Conservation (phyloP, 495 filamentous ascomycete genomes). For the Lepraria neglecta region DNA sequence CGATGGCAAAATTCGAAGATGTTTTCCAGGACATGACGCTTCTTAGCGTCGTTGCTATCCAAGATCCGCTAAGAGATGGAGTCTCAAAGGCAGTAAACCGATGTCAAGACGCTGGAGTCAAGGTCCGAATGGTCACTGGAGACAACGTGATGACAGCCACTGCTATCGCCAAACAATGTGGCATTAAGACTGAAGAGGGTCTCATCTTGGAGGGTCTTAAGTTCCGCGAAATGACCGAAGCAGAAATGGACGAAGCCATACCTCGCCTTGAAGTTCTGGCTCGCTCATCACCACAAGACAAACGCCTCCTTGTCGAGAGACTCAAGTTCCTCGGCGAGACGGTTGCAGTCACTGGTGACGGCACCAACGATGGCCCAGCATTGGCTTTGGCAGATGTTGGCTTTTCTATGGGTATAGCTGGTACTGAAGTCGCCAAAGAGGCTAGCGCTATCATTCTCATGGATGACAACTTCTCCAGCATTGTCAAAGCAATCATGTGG, state of each 20-base stretch:
- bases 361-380: constrained; percentile 85
- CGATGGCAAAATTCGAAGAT: constrained; percentile 49
- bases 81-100: constrained; percentile 67
- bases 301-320: constrained; percentile 68
- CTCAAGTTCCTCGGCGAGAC: constrained; percentile 70
- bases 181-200: constrained; percentile 68
- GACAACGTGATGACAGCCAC: constrained; percentile 78
- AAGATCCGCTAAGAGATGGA: constrained; percentile 63
- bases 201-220: constrained; percentile 77
- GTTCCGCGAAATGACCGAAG: constrained; percentile 69
- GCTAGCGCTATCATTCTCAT: constrained; percentile 87
- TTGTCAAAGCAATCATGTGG: constrained; percentile 86
- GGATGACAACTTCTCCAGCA: constrained; percentile 86
- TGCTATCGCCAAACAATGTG: constrained; percentile 77
- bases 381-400: constrained; percentile 81
- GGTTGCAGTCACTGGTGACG: constrained; percentile 85
- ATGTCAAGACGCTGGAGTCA: constrained; percentile 71
- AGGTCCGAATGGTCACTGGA: constrained; percentile 86
- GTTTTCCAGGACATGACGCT: constrained; percentile 56
- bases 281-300: constrained; percentile 82
- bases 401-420: constrained; percentile 88
- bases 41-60: constrained; percentile 58
- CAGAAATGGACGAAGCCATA: constrained; percentile 63
- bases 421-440: constrained; percentile 91
- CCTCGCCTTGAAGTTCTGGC: constrained; percentile 76